Evolutionary conservation across 2,329 filamentous ascomycete genomes (phyloP), one percentile per base, ranked within the genome.

Genomic region (Aspergillus hortae): DNA sequence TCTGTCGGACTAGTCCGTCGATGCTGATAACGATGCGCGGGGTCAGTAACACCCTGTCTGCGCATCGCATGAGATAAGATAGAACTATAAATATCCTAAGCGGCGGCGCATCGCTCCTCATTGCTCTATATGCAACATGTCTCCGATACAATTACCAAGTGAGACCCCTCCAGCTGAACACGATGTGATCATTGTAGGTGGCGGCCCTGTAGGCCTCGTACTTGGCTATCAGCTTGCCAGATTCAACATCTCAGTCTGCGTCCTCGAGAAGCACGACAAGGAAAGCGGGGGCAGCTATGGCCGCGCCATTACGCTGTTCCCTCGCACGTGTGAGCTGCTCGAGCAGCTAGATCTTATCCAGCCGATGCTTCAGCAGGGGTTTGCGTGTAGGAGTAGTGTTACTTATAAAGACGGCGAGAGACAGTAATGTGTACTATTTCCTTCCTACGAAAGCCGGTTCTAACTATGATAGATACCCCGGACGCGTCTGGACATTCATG

Each of bases 311-410:
- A 67, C 73, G 2, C 56, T 80, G 3, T 78, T 79, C 35, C 66
- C 75, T 7, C 72, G 77, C 9, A 76, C 72, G 1, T 58, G 77
- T 4, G 78, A 80, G 61, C 67, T 78, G 35, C 67, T 79, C 32
- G 70, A 71, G 47, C 76, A 77, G 41, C 69, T 79, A 52, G 62
- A 64, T 4, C 54, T 73, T 19, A 58, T 69, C 19, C 58, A 69
- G 4, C 53, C 64, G 87, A 89, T 44, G 87, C 92, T 58, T 87
- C 86, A 38, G 89, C 44, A 56, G 10, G 58, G 60, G 1, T 62
- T 57, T 14, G 52, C 52, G 4, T 54, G 52, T 35, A 54, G 58
- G 7, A 56, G 59, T 5, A 63, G 77, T 38, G 49, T 75, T 3
- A 56, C 60, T 0, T 61, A 64, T 9, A 74, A 73, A 9, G 51